These are phyloP conservation scores for Fremontodendron californicum DNA, from an alignment of 345 rosid species.

Conservation along the genomic window DNA sequence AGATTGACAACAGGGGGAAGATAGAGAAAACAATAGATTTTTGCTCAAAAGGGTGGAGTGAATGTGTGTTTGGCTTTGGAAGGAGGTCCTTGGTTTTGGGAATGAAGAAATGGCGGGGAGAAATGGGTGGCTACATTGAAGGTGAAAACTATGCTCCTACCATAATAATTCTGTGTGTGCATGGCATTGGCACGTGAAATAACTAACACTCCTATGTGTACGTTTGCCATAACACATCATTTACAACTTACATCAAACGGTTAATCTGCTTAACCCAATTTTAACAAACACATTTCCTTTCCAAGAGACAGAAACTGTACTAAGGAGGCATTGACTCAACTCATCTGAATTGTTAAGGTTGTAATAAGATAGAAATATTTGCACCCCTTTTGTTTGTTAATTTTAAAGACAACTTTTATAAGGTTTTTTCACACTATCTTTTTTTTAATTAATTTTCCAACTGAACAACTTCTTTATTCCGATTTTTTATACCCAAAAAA, in stretches of 20 bases:
- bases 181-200: constrained; percentile 1
- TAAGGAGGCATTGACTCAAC: neutral
- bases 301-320: neutral
- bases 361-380: no score
- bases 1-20: neutral
- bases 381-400: no score
- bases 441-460: neutral
- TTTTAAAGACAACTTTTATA: no score
- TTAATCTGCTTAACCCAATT: neutral
- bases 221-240: neutral
- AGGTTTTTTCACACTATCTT: no score
- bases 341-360: neutral
- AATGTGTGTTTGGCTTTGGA: neutral
- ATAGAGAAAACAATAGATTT: constrained; percentile 2
- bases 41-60: constrained; percentile 13
- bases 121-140: constrained; percentile 14
- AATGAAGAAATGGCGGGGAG: constrained; percentile 15
- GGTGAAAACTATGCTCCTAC: constrained; percentile 2
- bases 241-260: constrained; percentile 5
- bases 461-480: neutral
- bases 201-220: constrained; percentile 1
- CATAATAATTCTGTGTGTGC: neutral
- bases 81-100: constrained; percentile 12
- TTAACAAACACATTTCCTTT: neutral
- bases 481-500: neutral